A percentile compares a stretch with the other conserved stretches of the same genome.
These are phyloP conservation scores for Boechera retrofracta DNA, from an alignment of 345 rosid genomes.

Conservation along the genomic window DNA sequence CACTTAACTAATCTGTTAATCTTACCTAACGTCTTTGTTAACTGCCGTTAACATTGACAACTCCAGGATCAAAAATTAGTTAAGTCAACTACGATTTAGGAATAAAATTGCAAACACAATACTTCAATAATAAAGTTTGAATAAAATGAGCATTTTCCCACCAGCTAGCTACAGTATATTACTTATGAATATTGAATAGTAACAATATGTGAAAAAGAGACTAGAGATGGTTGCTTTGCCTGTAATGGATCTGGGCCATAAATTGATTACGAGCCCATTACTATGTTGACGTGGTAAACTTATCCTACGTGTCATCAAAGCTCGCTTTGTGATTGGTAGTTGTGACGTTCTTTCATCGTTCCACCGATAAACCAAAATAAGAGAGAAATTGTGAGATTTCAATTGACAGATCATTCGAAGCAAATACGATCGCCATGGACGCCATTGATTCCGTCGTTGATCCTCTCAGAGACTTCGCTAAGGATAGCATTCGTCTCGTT, in stretches of 20 bases:
- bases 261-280: constrained; percentile 16
- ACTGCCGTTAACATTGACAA: too few relatives aligned
- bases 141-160: too few relatives aligned
- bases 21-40: too few relatives aligned
- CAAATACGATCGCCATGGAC: constrained; percentile 52
- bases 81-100: too few relatives aligned
- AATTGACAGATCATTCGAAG: constrained; percentile 12
- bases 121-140: too few relatives aligned
- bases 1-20: too few relatives aligned
- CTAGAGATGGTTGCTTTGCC: neutral
- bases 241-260: neutral
- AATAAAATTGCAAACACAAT: too few relatives aligned
- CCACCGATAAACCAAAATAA: neutral
- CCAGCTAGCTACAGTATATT: too few relatives aligned
- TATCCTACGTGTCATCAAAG: neutral
- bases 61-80: too few relatives aligned
- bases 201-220: too few relatives aligned
- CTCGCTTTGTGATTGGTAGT: constrained; percentile 20
- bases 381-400: neutral
- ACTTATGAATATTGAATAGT: too few relatives aligned
- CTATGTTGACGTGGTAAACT: constrained; percentile 13
- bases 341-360: constrained; percentile 29
- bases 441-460: constrained; percentile 75
- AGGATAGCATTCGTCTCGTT: constrained; percentile 77
- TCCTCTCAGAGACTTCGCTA: constrained; percentile 81